A percentile compares a stretch with the other conserved stretches of the same genome.
These are phyloP conservation scores for Tylopilus sp. DNA, from an alignment of 768 basidiomycete species.

Conservation along the genomic window DNA sequence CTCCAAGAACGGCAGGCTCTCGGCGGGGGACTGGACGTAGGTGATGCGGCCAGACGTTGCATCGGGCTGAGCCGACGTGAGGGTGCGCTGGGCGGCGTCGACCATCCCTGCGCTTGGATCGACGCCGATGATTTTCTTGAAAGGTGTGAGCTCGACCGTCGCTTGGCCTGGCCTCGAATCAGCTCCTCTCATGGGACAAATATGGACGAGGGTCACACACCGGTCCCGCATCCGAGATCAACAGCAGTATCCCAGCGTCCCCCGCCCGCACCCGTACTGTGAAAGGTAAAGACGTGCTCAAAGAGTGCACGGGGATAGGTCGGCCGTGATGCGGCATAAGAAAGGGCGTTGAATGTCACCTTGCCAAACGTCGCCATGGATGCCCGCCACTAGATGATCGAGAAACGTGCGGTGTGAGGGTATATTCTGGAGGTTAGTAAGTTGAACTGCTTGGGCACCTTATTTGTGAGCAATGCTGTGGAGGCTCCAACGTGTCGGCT, in stretches of 20 bases:
- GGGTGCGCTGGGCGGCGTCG: slow-evolving; percentile 40
- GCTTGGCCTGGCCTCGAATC: slow-evolving; percentile 55
- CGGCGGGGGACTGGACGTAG: slow-evolving; percentile 45
- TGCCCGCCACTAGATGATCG: too few relatives aligned
- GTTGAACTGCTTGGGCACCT: too few relatives aligned
- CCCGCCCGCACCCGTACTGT: slow-evolving; percentile 28
- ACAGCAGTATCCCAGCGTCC: slow-evolving; percentile 54
- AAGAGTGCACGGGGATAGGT: slow-evolving; percentile 69
- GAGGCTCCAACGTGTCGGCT: neutral
- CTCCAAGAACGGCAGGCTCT: slow-evolving; percentile 49
- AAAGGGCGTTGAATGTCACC: slow-evolving; percentile 59
- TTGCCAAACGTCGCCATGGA: slow-evolving; percentile 77
- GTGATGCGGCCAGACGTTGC: slow-evolving; percentile 27
- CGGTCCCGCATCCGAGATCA: slow-evolving; percentile 85
- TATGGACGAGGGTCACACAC: slow-evolving; percentile 34
- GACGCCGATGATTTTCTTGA: slow-evolving; percentile 60
- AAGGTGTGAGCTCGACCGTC: slow-evolving; percentile 53
- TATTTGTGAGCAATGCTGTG: too few relatives aligned
- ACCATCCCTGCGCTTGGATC: slow-evolving; percentile 79
- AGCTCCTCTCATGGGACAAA: neutral
- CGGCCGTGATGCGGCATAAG: slow-evolving; percentile 68
- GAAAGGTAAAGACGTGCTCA: slow-evolving; percentile 60
- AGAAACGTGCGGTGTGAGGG: too few relatives aligned
- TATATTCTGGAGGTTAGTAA: too few relatives aligned
- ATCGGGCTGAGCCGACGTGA: too few relatives aligned